Evolutionary conservation across 2,329 filamentous ascomycete genomes (phyloP), one percentile per base, ranked within the genome.

Genomic region (Microcera coccophila): DNA sequence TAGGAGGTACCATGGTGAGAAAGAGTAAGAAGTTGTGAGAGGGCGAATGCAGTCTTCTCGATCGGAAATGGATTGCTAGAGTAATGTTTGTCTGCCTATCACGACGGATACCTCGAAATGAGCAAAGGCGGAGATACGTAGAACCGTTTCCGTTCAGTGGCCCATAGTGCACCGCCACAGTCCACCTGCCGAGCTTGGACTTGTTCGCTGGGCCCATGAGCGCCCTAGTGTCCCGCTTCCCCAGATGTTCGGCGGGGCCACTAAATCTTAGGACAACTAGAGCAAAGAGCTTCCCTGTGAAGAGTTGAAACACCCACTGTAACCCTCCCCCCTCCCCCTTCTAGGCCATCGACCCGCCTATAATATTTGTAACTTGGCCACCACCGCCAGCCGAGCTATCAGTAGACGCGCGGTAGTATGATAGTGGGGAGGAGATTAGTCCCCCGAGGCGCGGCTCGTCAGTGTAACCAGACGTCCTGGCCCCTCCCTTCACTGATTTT

Each of bases 1-100:
- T 48, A 19, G 57, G 58, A 19, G 60, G 56, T 5, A 57, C 50
- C 60, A 63, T 63, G 19, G 14, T 41, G 43, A 24, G 17, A 16
- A 9, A 21, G 8, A 17, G 28, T 20, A 39, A 28, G 34, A 22
- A 43, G 34, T 4, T 4, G 21, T 29, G 36, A 29, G 5, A 29
- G 4, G 14, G 24, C 4, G 24, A n/a, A n/a, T n/a, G n/a, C n/a
- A n/a, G n/a, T n/a, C n/a, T n/a, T n/a, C n/a, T n/a, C n/a, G n/a
- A 17, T 21, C 24, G 36, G n/a, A 8, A 18, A 14, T 28, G 16
- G n/a, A n/a, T 18, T 5, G 24, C 14, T 10, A n/a, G 4, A 5
- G 5, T 22, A 17, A 18, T 7, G 24, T 28, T 28, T 26, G 22
- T 12, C 29, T n/a, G 29, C 7, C 5, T 7, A n/a, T 33, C 7